Evolutionary conservation across 495 filamentous ascomycete genomes (phyloP).

Genomic region (Chaetomium cochliodes): DNA sequence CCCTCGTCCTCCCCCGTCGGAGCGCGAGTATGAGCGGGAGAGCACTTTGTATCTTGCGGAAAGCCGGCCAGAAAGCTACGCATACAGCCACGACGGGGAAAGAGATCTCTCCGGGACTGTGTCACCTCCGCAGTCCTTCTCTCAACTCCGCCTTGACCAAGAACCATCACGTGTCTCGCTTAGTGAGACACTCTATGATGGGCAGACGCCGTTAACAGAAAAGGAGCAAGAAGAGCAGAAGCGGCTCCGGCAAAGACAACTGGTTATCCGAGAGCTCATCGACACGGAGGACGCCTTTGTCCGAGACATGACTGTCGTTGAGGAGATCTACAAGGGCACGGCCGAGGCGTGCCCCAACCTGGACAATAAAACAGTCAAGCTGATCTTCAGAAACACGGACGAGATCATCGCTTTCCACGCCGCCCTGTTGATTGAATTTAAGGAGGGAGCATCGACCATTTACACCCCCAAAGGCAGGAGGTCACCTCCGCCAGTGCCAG

Average conservation of each 20-base stretch:
- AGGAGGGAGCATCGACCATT: conserved; percentile 68
- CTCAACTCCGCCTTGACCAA: conserved; percentile 39
- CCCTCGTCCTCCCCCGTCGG: conserved; percentile 29
- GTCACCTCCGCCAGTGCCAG: conserved; percentile 37
- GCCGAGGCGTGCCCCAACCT: conserved; percentile 76
- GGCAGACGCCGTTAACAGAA: conserved; percentile 27
- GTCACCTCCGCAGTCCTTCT: conserved; percentile 38
- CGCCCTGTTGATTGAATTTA: conserved; percentile 72
- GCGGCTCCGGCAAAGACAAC: conserved; percentile 60
- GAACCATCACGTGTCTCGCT: conserved; percentile 29
- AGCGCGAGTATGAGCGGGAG: conserved; percentile 26
- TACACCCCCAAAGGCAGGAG: conserved; percentile 58
- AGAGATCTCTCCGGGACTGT: conserved; percentile 33
- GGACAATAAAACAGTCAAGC: conserved; percentile 77
- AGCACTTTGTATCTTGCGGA: conserved; percentile 42
- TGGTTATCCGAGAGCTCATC: conserved; percentile 84
- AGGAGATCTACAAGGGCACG: conserved; percentile 96
- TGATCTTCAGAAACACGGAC: conserved; percentile 86
- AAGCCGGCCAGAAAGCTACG: conserved; percentile 45
- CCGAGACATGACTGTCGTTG: conserved; percentile 90
- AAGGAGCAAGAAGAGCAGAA: conserved; percentile 44
- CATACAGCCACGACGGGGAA: conserved; percentile 39
- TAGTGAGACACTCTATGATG: conserved; percentile 19
- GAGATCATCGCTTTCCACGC: conserved; percentile 82
- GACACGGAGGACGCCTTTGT: conserved; percentile 87